Percentiles rank a stretch among this genome's conserved stretches.
Conservation (phyloP, 2,329 filamentous ascomycete species). For the Microcera coccophila region DNA sequence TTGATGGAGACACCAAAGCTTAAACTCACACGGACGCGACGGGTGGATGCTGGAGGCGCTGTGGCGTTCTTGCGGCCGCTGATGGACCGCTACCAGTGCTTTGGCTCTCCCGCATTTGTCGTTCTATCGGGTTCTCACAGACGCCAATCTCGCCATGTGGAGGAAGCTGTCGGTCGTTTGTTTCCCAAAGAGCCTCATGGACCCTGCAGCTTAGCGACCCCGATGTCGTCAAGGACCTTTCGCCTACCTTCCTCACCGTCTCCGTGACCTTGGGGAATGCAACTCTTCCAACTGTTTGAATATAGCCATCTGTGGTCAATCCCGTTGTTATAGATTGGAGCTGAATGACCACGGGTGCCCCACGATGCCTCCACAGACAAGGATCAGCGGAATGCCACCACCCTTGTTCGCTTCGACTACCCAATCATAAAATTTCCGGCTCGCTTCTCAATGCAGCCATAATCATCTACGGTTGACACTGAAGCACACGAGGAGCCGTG, state of each 20-base stretch:
- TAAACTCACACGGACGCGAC: background rate
- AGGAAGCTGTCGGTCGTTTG: background rate
- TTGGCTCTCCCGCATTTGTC: no score
- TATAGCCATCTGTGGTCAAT: no score
- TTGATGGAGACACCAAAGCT: background rate
- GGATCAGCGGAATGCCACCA: slow-evolving; percentile 21
- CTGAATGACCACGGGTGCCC: background rate
- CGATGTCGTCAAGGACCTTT: background rate
- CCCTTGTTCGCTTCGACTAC: slow-evolving; percentile 25
- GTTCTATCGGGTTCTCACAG: background rate
- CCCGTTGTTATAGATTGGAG: background rate
- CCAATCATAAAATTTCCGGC: slow-evolving; percentile 30
- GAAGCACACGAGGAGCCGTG: no score
- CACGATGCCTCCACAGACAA: slow-evolving; percentile 1
- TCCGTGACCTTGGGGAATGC: background rate
- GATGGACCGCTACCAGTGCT: no score
- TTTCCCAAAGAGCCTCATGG: background rate
- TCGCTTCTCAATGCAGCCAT: slow-evolving; percentile 29
- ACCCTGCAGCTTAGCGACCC: no score
- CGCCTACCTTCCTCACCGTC: no score
- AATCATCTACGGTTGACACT: background rate
- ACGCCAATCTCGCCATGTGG: background rate
- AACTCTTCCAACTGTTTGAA: background rate
- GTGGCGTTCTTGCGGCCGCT: no score
- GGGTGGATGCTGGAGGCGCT: background rate